Percentiles rank a stretch among this genome's conserved stretches.
Evolutionary conservation across 768 basidiomycete genomes (phyloP).

Genomic region (Gautieria morchelliformis): DNA sequence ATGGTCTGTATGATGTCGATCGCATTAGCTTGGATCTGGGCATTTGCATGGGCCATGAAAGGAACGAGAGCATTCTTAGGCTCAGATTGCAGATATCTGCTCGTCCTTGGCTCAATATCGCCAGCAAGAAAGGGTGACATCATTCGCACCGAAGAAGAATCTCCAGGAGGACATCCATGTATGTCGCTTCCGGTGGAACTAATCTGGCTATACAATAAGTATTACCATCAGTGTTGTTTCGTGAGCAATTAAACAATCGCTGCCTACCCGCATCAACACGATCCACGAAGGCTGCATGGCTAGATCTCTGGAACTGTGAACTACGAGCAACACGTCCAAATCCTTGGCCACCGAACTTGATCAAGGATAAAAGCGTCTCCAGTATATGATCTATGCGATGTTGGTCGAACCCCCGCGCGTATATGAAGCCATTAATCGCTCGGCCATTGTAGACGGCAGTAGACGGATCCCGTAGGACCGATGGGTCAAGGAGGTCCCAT

Average conservation of each 20-base stretch:
- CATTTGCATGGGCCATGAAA: constrained; percentile 54
- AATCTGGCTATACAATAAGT: constrained; percentile 23
- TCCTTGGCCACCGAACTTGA: constrained; percentile 55
- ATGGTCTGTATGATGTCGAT: constrained; percentile 79
- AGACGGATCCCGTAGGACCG: constrained; percentile 43
- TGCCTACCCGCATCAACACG: constrained; percentile 51
- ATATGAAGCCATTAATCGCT: constrained; percentile 57
- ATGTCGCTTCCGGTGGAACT: constrained; percentile 47
- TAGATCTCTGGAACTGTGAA: constrained; percentile 22
- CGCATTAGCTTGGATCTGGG: constrained; percentile 58
- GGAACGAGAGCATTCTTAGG: constrained; percentile 38
- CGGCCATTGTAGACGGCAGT: constrained; percentile 48
- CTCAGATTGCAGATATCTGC: constrained; percentile 72
- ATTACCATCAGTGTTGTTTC: not conserved
- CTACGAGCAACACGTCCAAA: constrained; percentile 67
- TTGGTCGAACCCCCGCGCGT: constrained; percentile 73
- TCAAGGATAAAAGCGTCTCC: constrained; percentile 40
- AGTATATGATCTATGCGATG: constrained; percentile 55
- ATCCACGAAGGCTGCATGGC: constrained; percentile 44
- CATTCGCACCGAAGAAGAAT: constrained; percentile 56
- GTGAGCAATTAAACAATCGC: not conserved
- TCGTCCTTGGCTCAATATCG: constrained; percentile 4
- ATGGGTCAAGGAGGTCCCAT: constrained; percentile 64
- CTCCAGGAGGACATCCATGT: constrained; percentile 69
- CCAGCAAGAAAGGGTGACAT: not conserved